Conservation (phyloP, 208 protist genomes). For the Strigomonas culicis region DNA sequence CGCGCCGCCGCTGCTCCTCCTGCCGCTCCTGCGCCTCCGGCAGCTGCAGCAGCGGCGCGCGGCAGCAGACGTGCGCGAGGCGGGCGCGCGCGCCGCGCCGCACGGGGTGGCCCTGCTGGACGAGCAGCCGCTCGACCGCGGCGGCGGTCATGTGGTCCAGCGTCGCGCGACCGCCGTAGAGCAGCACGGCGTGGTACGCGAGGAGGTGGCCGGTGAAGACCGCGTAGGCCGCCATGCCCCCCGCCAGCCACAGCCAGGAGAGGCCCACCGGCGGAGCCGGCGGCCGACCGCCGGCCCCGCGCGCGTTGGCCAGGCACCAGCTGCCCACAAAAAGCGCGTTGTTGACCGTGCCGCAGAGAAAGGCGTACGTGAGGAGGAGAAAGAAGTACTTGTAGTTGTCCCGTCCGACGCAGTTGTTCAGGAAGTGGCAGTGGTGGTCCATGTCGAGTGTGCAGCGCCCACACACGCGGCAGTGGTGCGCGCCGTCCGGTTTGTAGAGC, state of each 20-base stretch:
- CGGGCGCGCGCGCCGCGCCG: background rate
- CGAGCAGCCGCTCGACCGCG: constrained; percentile 22
- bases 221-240: constrained; percentile 24
- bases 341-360: constrained; percentile 17
- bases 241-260: constrained; percentile 29
- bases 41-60: background rate
- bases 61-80: background rate
- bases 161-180: constrained; percentile 45
- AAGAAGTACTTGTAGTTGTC: constrained; percentile 90
- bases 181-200: constrained; percentile 34
- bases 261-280: background rate
- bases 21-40: background rate
- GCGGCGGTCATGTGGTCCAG: constrained; percentile 28
- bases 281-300: background rate
- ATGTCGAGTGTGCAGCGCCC: constrained; percentile 71
- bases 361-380: constrained; percentile 56
- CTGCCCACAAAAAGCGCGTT: background rate
- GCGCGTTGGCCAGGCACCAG: background rate
- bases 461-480: constrained; percentile 87
- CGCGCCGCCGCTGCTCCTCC: background rate
- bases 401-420: constrained; percentile 91
- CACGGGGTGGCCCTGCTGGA: constrained; percentile 5
- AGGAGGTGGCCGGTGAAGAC: constrained; percentile 25
- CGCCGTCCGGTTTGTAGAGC: constrained; percentile 70
- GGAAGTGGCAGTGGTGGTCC: constrained; percentile 91